Percentiles rank a stretch among this genome's conserved stretches.
Evolutionary conservation across 2,329 filamentous ascomycete genomes (phyloP).

Genomic region (Monosporascus sp.): DNA sequence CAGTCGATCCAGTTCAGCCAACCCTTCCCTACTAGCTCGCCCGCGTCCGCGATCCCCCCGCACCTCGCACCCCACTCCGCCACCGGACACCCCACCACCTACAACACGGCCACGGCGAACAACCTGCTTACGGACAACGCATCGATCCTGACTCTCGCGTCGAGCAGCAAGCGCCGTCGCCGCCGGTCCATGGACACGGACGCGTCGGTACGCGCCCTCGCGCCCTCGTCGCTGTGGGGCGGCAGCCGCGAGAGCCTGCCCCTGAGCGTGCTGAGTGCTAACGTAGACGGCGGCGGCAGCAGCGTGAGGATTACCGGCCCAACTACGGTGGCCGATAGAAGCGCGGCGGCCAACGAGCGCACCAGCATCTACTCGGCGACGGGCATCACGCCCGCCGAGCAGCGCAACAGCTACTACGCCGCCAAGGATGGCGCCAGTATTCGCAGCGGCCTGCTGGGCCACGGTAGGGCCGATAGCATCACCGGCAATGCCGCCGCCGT

Average conservation of each 20-base stretch:
- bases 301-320: constrained; percentile 40
- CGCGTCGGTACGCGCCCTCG: constrained; percentile 78
- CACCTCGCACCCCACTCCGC: constrained; percentile 51
- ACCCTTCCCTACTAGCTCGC: constrained; percentile 58
- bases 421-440: constrained; percentile 69
- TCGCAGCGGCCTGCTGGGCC: constrained; percentile 70
- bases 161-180: constrained; percentile 71
- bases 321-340: constrained; percentile 2
- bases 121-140: constrained; percentile 80
- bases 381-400: constrained; percentile 59
- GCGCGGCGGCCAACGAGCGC: constrained; percentile 51
- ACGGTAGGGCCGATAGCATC: constrained; percentile 76
- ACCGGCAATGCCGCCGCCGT: constrained; percentile 65
- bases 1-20: constrained; percentile 59
- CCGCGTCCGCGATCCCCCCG: constrained; percentile 66
- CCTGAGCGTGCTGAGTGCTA: constrained; percentile 70
- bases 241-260: constrained; percentile 76
- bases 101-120: constrained; percentile 73
- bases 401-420: constrained; percentile 77
- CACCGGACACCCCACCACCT: constrained; percentile 59
- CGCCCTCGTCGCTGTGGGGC: constrained; percentile 76
- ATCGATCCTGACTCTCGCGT: constrained; percentile 78
- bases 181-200: constrained; percentile 80
- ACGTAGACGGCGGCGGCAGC: constrained; percentile 46
- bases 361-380: constrained; percentile 77